Evolutionary conservation across 2,329 filamentous ascomycete genomes (phyloP).

Genomic region (Sclerotinia spermophila): DNA sequence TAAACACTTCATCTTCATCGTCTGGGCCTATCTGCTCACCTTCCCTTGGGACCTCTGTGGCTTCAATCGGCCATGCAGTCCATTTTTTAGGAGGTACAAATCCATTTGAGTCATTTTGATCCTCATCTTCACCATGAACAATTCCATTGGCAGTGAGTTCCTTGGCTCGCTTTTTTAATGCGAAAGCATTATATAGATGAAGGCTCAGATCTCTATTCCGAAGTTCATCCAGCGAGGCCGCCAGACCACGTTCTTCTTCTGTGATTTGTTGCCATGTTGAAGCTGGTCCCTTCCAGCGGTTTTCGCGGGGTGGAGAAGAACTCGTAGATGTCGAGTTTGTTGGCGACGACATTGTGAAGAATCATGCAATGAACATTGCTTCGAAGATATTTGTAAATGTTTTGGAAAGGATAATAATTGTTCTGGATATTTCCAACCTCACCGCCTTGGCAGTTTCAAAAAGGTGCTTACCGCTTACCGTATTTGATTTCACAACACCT

Average conservation of each 20-base stretch:
- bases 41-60: slow-evolving; percentile 56
- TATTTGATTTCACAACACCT: slow-evolving; percentile 7
- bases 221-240: slow-evolving; percentile 58
- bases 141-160: slow-evolving; percentile 18
- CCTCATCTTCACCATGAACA: slow-evolving; percentile 34
- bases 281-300: slow-evolving; percentile 66
- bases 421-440: not conserved
- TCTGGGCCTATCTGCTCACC: slow-evolving; percentile 47
- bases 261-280: slow-evolving; percentile 66
- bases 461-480: not conserved
- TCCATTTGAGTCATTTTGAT: slow-evolving; percentile 18
- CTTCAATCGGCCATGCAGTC: slow-evolving; percentile 80
- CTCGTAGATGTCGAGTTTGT: slow-evolving; percentile 4
- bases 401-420: not conserved
- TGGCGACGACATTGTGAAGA: slow-evolving; percentile 16
- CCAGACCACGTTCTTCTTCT: slow-evolving; percentile 58
- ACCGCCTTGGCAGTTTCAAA: not conserved
- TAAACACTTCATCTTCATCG: slow-evolving; percentile 51
- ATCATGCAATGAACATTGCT: not conserved
- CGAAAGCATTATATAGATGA: slow-evolving; percentile 77
- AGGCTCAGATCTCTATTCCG: slow-evolving; percentile 64
- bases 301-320: slow-evolving; percentile 49
- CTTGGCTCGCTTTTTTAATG: slow-evolving; percentile 53
- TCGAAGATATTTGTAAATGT: not conserved
- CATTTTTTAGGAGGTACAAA: slow-evolving; percentile 60